Evolutionary conservation across 371 early-diverging fungal genomes (phyloP).

Genomic region (Gilbertella persicaria): DNA sequence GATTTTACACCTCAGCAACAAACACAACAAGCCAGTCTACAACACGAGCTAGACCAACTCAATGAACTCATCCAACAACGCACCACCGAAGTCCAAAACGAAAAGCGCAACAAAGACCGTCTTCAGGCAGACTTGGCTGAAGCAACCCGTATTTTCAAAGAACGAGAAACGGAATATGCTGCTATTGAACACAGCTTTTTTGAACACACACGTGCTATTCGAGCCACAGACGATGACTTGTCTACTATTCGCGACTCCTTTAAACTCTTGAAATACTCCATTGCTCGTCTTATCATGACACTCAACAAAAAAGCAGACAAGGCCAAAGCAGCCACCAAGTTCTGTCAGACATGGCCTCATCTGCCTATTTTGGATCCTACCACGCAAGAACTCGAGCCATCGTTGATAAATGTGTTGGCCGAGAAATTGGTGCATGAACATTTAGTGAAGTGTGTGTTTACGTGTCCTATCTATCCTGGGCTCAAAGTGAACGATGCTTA

Average conservation of each 20-base stretch:
- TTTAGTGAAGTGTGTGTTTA: constrained; percentile 49
- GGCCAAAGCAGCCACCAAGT: constrained; percentile 44
- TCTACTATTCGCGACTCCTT: constrained; percentile 63
- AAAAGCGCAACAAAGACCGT: constrained; percentile 35
- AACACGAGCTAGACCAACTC: constrained; percentile 39
- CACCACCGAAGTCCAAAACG: constrained; percentile 30
- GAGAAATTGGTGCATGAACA: constrained; percentile 61
- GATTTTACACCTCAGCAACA: constrained; percentile 2
- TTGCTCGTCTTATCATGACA: constrained; percentile 58
- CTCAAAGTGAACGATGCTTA: constrained; percentile 58
- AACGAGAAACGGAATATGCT: constrained; percentile 45
- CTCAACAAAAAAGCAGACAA: constrained; percentile 57
- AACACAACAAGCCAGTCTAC: constrained; percentile 24
- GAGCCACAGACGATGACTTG: constrained; percentile 65
- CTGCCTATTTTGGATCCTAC: constrained; percentile 28
- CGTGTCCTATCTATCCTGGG: constrained; percentile 53
- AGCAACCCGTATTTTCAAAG: constrained; percentile 36
- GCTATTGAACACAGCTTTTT: constrained; percentile 57
- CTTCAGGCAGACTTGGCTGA: constrained; percentile 35
- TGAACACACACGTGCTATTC: constrained; percentile 57
- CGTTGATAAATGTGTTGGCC: constrained; percentile 53
- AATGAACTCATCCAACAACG: constrained; percentile 34
- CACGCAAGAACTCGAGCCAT: constrained; percentile 45
- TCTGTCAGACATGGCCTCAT: constrained; percentile 37
- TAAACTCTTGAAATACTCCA: constrained; percentile 56